phyloP scores from a whole-genome alignment of 768 basidiomycete genomes.

The Lactifluus volemus region DNA sequence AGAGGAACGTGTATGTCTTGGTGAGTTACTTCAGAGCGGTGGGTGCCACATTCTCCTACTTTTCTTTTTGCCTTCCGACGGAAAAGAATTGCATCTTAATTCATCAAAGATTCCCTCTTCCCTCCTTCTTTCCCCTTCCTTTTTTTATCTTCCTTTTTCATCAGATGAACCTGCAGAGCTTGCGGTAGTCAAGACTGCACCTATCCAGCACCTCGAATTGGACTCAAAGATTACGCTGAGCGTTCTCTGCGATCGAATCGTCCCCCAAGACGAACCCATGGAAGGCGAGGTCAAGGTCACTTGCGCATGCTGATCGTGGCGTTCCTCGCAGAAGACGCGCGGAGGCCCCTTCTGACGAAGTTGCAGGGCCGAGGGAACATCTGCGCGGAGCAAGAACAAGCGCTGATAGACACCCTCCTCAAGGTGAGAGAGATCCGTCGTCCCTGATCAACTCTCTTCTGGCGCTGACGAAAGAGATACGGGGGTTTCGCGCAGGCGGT shows the following conservation, averaged over 20 bases:
- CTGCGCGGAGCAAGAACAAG: constrained; percentile 38
- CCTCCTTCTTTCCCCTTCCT: background rate
- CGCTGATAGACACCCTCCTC: constrained; percentile 40
- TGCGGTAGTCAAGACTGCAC: constrained; percentile 47
- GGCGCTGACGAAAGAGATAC: background rate
- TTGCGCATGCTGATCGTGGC: background rate
- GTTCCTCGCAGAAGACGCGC: constrained; percentile 49
- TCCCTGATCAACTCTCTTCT: background rate
- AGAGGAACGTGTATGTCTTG: too few species aligned
- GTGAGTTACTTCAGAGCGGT: too few species aligned
- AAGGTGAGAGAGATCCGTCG: constrained; percentile 31
- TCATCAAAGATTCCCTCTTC: too few species aligned
- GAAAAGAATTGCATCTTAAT: background rate
- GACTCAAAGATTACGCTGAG: constrained; percentile 34
- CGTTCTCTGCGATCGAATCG: constrained; percentile 62
- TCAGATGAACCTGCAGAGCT: constrained; percentile 63
- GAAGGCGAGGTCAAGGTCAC: constrained; percentile 48
- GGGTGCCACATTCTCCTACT: too few species aligned
- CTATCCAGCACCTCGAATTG: constrained; percentile 55
- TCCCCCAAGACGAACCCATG: constrained; percentile 39
- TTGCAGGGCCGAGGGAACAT: constrained; percentile 35
- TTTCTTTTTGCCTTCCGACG: too few species aligned
- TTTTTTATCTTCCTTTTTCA: background rate
- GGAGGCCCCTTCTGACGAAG: constrained; percentile 35
- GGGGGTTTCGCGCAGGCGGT: constrained; percentile 35